Evolutionary conservation across 257 asterid genomes (phyloP).

Genomic region (Solanum neorickii): DNA sequence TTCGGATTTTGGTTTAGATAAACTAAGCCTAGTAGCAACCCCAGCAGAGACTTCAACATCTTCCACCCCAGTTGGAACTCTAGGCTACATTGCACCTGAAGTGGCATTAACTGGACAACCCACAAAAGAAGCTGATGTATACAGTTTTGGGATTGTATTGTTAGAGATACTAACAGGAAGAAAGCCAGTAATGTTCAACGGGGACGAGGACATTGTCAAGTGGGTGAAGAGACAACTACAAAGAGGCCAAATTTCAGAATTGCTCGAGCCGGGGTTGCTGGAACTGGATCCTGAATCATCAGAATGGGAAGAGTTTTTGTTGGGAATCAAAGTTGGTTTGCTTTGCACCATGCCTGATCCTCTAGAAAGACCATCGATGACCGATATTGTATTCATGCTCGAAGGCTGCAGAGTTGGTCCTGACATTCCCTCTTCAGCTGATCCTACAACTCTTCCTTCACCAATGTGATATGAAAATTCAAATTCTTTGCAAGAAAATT

Average conservation of each 20-base stretch:
- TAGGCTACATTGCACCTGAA: conserved; percentile 63
- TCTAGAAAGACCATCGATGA: conserved; percentile 53
- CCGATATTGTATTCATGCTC: conserved; percentile 64
- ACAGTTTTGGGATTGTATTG: conserved; percentile 61
- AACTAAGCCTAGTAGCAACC: conserved; percentile 22
- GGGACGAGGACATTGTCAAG: conserved; percentile 58
- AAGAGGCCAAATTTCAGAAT: conserved; percentile 57
- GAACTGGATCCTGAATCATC: conserved; percentile 77
- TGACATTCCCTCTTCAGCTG: conserved; percentile 50
- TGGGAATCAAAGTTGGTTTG: conserved; percentile 65
- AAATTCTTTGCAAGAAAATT: conserved; percentile 23
- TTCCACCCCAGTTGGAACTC: conserved; percentile 38
- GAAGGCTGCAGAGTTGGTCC: conserved; percentile 74
- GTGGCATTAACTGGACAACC: conserved; percentile 26
- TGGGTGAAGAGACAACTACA: conserved; percentile 70
- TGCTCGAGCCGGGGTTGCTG: conserved; percentile 65
- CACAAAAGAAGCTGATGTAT: conserved; percentile 48
- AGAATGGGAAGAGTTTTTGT: conserved; percentile 74
- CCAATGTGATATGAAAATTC: conserved; percentile 50
- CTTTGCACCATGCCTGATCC: conserved; percentile 72
- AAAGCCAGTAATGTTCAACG: conserved; percentile 57
- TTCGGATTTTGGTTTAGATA: conserved; percentile 54
- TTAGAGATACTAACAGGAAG: conserved; percentile 61
- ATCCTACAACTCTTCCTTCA: conserved; percentile 55
- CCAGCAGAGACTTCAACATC: conserved; percentile 32